Evolutionary conservation across 257 asterid genomes (phyloP), one percentile per base, ranked within the genome.

Genomic region (Nicotiana obtusifolia): DNA sequence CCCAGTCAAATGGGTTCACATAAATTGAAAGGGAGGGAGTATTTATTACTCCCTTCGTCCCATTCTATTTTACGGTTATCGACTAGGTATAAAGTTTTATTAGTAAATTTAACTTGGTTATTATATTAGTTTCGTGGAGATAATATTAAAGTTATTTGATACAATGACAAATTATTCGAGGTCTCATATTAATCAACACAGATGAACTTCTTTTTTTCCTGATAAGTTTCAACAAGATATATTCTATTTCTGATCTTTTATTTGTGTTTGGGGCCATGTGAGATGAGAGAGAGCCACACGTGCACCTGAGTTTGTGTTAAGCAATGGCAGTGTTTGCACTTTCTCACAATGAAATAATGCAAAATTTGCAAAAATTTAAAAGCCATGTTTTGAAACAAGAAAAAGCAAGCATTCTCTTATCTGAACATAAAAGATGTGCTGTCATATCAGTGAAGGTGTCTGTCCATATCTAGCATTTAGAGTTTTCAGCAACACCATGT

Each of bases 401-500:
- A 75, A 49, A 16, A 7, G 26, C 20, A 8, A 26, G 44, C 44
- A 30, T 24, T 75, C 13, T 26, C 62, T 75, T 49, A 49, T 75
- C 80, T 75, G 41, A 49, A 75, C 64, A 75, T 22, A 49, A 49
- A 26, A n/a, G 22, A 75, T 15, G 80, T 49, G 80, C 62, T 26
- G 62, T 49, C 80, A 75, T 15, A 49, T 75, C 64, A 75, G 64
- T 47, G 80, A 26, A 49, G 64, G 28, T 24, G 17, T 26, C 31
- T 35, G 15, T 65, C 66, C 64, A 80, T 52, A 28, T 47, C 56
- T 20, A 82, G 66, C 64, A 60, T 52, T 76, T 54, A 68, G 68
- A 80, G 80, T 66, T 81, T 41, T 41, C 57, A 86, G 75, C 84
- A 41, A 41, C 73, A 80, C 82, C 64, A 66, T 65, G 31, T 88